A percentile compares a stretch with the other conserved stretches of the same genome.
These are phyloP conservation scores for Ustilago esculenta DNA, from an alignment of 1,284 basidiomycete genomes.

Conservation along the genomic window DNA sequence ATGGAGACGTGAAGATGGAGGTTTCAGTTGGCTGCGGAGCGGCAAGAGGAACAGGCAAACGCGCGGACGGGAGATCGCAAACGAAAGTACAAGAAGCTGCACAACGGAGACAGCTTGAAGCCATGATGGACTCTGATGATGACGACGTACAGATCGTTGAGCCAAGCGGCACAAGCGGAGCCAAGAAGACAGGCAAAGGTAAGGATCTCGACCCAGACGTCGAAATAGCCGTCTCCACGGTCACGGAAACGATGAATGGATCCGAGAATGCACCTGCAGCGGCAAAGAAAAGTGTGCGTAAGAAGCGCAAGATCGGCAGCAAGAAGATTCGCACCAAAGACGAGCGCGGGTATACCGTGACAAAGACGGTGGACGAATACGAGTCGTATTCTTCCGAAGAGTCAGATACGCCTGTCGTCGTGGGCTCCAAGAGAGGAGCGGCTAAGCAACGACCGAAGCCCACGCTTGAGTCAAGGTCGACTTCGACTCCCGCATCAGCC, in stretches of 20 bases:
- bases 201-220: slow-evolving; percentile 40
- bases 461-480: slow-evolving; percentile 11
- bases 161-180: slow-evolving; percentile 7
- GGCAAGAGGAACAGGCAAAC: slow-evolving; percentile 31
- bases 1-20: slow-evolving; percentile 12
- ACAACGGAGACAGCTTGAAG: slow-evolving; percentile 41
- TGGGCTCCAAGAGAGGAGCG: slow-evolving; percentile 21
- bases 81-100: slow-evolving; percentile 28
- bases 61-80: slow-evolving; percentile 33
- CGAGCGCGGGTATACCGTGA: slow-evolving; percentile 61
- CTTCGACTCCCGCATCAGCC: slow-evolving; percentile 27
- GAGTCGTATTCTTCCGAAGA: slow-evolving; percentile 59
- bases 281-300: slow-evolving; percentile 43
- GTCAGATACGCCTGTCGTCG: slow-evolving; percentile 34
- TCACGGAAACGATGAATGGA: slow-evolving; percentile 51
- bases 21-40: slow-evolving; percentile 15
- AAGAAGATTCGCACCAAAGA: slow-evolving; percentile 56
- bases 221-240: slow-evolving; percentile 22
- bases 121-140: slow-evolving; percentile 47
- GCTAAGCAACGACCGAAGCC: slow-evolving; percentile 3
- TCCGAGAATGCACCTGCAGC: slow-evolving; percentile 4
- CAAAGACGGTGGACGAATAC: slow-evolving; percentile 51
- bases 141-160: slow-evolving; percentile 27
- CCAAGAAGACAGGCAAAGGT: slow-evolving; percentile 19
- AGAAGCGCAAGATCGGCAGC: slow-evolving; percentile 57